These are phyloP conservation scores for Pseudopyrenochaeta lycopersici DNA, from an alignment of 2,329 filamentous ascomycete genomes.

Conservation along the genomic window DNA sequence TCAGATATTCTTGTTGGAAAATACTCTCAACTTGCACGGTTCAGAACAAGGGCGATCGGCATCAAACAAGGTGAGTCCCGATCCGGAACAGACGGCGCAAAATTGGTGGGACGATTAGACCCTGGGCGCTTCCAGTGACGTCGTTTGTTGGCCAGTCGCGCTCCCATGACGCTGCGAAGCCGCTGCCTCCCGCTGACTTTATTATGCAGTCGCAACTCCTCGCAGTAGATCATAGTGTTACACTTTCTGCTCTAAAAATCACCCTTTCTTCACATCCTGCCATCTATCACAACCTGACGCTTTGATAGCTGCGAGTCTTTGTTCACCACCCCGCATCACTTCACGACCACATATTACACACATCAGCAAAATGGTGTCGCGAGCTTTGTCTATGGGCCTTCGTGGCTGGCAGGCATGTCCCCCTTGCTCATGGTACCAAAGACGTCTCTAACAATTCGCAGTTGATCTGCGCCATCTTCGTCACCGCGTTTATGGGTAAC, in stretches of 20 bases:
- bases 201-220: conserved; percentile 13
- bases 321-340: conserved; percentile 7
- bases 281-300: conserved; percentile 16
- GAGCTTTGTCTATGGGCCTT: conserved; percentile 51
- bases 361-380: conserved; percentile 51
- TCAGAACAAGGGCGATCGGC: conserved; percentile 16
- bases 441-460: conserved; percentile 35
- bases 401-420: conserved; percentile 49
- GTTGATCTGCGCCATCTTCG: conserved; percentile 68
- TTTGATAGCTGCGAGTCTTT: conserved; percentile 11
- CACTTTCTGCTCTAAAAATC: neutral
- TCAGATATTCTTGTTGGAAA: neutral
- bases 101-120: conserved; percentile 4
- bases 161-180: conserved; percentile 29
- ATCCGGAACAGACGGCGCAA: conserved; percentile 16
- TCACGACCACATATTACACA: conserved; percentile 9
- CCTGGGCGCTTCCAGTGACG: conserved; percentile 21
- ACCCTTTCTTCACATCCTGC: neutral
- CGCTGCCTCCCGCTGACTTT: conserved; percentile 29
- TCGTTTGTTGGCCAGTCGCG: conserved; percentile 8
- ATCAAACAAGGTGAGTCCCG: conserved; percentile 15
- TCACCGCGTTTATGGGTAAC: conserved; percentile 70
- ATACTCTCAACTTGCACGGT: neutral
- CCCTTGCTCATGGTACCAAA: neutral
- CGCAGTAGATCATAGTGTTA: conserved; percentile 7